These are phyloP conservation scores for Trametes villosa DNA, from an alignment of 768 basidiomycete species.

Conservation along the genomic window DNA sequence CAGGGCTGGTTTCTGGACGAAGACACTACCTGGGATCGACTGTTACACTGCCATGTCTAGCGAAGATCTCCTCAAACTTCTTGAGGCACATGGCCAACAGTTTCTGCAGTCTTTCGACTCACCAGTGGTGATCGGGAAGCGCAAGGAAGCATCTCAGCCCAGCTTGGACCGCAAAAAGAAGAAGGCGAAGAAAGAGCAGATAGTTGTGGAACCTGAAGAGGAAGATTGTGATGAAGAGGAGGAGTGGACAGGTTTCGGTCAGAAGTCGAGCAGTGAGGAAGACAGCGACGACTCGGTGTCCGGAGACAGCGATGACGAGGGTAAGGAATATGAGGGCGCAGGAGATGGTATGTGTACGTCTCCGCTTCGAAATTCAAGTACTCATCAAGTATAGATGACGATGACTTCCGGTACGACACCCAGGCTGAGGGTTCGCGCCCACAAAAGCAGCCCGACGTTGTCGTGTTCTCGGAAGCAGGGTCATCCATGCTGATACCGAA, in stretches of 20 bases:
- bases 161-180: constrained; percentile 9
- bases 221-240: constrained; percentile 31
- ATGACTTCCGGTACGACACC: constrained; percentile 39
- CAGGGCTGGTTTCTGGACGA: no score
- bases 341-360: not conserved
- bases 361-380: not conserved
- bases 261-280: constrained; percentile 16
- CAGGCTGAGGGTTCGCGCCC: not conserved
- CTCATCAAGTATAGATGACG: constrained; percentile 40
- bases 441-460: constrained; percentile 45
- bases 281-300: not conserved
- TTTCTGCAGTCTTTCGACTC: constrained; percentile 49
- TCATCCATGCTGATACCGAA: constrained; percentile 19
- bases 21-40: no score
- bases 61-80: constrained; percentile 41
- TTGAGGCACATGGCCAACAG: constrained; percentile 51
- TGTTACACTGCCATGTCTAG: constrained; percentile 30
- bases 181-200: constrained; percentile 31
- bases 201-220: constrained; percentile 1
- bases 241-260: constrained; percentile 48
- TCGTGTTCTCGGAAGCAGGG: constrained; percentile 57
- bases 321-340: constrained; percentile 5
- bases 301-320: constrained; percentile 10
- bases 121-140: constrained; percentile 22
- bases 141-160: constrained; percentile 24